Evolutionary conservation across 176 grass and related monocot species (phyloP).

Genomic region (Olyra latifolia): DNA sequence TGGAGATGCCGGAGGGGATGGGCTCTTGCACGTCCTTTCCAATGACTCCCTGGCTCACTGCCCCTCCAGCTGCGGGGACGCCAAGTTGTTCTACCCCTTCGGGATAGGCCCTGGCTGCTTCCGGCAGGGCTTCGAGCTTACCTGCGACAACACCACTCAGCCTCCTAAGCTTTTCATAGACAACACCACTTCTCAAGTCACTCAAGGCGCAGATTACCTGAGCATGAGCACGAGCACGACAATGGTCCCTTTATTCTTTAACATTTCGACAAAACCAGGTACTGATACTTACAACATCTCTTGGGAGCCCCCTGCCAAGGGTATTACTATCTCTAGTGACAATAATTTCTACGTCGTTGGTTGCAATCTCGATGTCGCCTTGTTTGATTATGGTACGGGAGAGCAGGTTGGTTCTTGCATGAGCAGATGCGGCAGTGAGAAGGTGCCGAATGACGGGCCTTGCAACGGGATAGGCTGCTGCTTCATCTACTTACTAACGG

Average conservation of each 20-base stretch:
- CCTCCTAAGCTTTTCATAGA: neutral
- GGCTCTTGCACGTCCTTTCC: neutral
- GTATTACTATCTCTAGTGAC: accelerated
- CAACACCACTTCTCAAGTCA: neutral
- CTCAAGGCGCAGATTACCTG: no score
- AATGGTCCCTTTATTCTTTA: neutral
- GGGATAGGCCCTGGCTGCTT: no score
- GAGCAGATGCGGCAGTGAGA: neutral
- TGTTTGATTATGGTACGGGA: neutral
- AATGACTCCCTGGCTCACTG: no score
- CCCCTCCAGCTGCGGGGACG: no score
- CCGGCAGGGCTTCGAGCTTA: no score
- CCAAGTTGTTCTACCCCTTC: no score
- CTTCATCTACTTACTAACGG: neutral
- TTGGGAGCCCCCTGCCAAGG: neutral
- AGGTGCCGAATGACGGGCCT: no score
- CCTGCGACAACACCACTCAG: neutral
- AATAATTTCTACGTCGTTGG: neutral
- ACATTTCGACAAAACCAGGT: neutral
- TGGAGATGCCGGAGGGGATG: neutral
- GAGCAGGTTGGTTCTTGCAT: neutral
- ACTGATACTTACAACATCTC: neutral
- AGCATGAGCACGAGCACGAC: no score
- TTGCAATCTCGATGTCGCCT: neutral
- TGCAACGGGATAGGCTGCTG: conserved; percentile 33